Conservation (phyloP, 257 asterid species). For the Solanum piurae region DNA sequence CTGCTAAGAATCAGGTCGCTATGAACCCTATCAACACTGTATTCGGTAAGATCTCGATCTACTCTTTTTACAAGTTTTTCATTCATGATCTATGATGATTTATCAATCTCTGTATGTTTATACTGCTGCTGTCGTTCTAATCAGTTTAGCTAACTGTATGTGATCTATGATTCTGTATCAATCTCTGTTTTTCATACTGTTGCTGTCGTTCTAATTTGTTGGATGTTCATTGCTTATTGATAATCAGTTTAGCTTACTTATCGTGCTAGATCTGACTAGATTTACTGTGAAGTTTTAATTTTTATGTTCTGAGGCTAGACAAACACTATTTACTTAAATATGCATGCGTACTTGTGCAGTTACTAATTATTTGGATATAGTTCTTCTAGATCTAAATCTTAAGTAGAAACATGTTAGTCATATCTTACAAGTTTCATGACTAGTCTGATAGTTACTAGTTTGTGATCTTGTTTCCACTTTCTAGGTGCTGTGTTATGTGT, state of each 20-base stretch:
- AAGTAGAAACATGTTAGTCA: not conserved
- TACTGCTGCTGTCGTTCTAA: not conserved
- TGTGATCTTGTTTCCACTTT: not conserved
- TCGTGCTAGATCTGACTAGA: not conserved
- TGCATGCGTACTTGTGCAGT: not conserved
- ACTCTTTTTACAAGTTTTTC: not conserved
- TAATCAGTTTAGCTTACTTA: not conserved
- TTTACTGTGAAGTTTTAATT: not conserved
- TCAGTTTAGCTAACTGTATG: not conserved
- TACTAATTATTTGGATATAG: not conserved
- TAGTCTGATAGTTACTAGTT: not conserved
- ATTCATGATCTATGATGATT: not conserved
- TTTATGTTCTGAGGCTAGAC: not conserved
- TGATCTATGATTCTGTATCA: not conserved
- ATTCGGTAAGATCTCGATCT: not conserved
- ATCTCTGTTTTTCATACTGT: not conserved
- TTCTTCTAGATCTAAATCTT: not conserved
- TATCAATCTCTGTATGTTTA: not conserved
- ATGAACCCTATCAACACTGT: conserved; percentile 1
- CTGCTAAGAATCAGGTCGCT: conserved; percentile 23
- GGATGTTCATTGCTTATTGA: not conserved
- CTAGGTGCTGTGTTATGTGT: not conserved
- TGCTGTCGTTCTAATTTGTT: not conserved
- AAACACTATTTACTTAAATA: not conserved
- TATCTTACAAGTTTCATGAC: not conserved